Evolutionary conservation across 805 yeast genomes (phyloP).

Genomic region (Komagataella pastoris): DNA sequence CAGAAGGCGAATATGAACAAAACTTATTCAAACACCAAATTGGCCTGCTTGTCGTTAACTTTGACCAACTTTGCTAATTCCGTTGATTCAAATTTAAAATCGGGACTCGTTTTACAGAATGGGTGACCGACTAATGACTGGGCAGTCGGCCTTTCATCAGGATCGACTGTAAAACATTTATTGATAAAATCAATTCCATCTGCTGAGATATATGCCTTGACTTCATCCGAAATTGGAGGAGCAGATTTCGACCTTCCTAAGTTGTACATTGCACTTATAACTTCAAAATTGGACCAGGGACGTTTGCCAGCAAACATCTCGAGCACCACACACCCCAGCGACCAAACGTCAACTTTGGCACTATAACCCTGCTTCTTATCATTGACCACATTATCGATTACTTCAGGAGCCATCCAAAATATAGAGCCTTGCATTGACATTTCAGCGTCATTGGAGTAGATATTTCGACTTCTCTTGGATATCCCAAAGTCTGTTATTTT

Average conservation of each 20-base stretch:
- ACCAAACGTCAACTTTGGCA: slow-evolving; percentile 98
- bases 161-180: slow-evolving; percentile 63
- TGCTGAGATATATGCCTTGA: slow-evolving; percentile 44
- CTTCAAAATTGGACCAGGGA: slow-evolving; percentile 95
- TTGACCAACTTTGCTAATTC: slow-evolving; percentile 17
- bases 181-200: slow-evolving; percentile 63
- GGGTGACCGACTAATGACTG: slow-evolving; percentile 39
- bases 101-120: slow-evolving; percentile 13
- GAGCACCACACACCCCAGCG: slow-evolving; percentile 89
- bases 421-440: slow-evolving; percentile 94
- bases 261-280: slow-evolving; percentile 88
- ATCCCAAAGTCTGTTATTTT: slow-evolving; percentile 96
- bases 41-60: slow-evolving; percentile 9
- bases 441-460: slow-evolving; percentile 82
- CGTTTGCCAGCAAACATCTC: slow-evolving; percentile 97
- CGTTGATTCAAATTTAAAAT: slow-evolving; percentile 16
- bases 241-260: slow-evolving; percentile 76
- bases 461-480: slow-evolving; percentile 73
- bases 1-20: not conserved
- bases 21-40: slow-evolving; percentile 1
- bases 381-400: slow-evolving; percentile 69
- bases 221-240: slow-evolving; percentile 94
- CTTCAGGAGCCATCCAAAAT: slow-evolving; percentile 99
- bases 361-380: slow-evolving; percentile 78
- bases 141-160: slow-evolving; percentile 86